A percentile compares a stretch with the other conserved stretches of the same genome.
phyloP scores from a whole-genome alignment of 192 early-diverging fungal species.

The Backusella mclennaniae region DNA sequence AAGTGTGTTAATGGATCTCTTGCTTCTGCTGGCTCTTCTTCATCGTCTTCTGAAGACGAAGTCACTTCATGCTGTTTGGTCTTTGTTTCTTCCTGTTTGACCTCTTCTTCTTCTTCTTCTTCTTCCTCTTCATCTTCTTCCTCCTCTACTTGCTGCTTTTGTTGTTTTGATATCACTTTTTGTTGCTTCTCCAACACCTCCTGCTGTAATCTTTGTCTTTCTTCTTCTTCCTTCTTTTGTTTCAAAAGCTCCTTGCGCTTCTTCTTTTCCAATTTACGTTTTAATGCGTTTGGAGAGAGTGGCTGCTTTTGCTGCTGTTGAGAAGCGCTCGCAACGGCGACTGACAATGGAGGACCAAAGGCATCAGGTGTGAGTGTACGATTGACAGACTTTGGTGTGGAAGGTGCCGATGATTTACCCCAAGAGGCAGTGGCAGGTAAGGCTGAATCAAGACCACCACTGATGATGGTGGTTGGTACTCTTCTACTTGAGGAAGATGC shows the following conservation, averaged over 20 bases:
- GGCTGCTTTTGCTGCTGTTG: conserved; percentile 28
- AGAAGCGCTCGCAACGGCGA: conserved; percentile 19
- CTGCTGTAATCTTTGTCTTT: background rate
- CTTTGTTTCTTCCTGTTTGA: too few species aligned
- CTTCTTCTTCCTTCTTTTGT: background rate
- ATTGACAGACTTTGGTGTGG: conserved; percentile 28
- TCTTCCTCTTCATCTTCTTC: background rate
- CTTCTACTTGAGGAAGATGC: background rate
- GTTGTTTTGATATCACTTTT: background rate
- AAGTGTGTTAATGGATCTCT: conserved; percentile 21
- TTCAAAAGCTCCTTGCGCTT: conserved; percentile 22
- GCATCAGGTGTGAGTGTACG: conserved; percentile 16
- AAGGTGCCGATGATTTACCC: conserved; percentile 43
- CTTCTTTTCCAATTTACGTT: conserved; percentile 29
- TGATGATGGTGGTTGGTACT: background rate
- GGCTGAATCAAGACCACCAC: conserved; percentile 31
- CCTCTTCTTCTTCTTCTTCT: background rate
- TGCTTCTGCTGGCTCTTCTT: background rate
- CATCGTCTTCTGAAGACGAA: background rate
- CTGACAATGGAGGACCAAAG: conserved; percentile 37
- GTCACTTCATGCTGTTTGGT: too few species aligned
- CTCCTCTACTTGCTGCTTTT: background rate
- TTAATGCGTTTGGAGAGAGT: conserved; percentile 3
- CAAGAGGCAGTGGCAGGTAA: conserved; percentile 61
- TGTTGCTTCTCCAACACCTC: background rate